These are phyloP conservation scores for Chaetomiaceae sp. DNA, from an alignment of 2,329 filamentous ascomycete species.

Conservation along the genomic window DNA sequence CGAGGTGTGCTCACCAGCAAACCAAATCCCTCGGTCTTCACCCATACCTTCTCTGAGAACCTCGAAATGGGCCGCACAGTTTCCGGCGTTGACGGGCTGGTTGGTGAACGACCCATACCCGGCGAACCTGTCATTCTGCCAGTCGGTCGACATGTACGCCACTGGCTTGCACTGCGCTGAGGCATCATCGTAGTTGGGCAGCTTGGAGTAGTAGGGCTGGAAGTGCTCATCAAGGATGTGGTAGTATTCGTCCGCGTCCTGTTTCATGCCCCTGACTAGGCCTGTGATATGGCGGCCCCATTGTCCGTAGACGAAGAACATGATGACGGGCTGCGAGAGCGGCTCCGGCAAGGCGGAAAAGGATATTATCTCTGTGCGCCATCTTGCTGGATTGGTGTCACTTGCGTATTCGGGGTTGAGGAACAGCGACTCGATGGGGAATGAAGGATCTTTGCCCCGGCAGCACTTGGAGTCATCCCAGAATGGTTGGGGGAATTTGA, in stretches of 20 bases:
- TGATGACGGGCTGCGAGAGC: too few relatives aligned
- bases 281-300: neutral
- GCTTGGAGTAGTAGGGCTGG: slow-evolving; percentile 57
- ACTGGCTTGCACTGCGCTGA: slow-evolving; percentile 47
- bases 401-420: neutral
- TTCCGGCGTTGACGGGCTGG: slow-evolving; percentile 53
- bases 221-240: slow-evolving; percentile 34
- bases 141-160: slow-evolving; percentile 56
- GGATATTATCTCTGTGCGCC: too few relatives aligned
- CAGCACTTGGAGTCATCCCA: neutral
- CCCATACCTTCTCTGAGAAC: slow-evolving; percentile 39
- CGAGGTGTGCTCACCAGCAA: slow-evolving; percentile 64
- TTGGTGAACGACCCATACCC: slow-evolving; percentile 66
- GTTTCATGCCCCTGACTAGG: neutral
- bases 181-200: slow-evolving; percentile 50
- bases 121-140: slow-evolving; percentile 60
- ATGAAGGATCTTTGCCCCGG: too few relatives aligned
- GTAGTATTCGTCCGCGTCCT: neutral
- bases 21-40: slow-evolving; percentile 56
- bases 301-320: neutral
- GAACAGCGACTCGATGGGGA: neutral
- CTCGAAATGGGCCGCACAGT: neutral
- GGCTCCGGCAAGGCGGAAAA: too few relatives aligned
- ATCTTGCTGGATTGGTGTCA: too few relatives aligned
- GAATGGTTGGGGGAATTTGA: neutral